Evolutionary conservation across 176 grass and related monocot species (phyloP), one percentile per base, ranked within the genome.

Genomic region (Puya raimondii): DNA sequence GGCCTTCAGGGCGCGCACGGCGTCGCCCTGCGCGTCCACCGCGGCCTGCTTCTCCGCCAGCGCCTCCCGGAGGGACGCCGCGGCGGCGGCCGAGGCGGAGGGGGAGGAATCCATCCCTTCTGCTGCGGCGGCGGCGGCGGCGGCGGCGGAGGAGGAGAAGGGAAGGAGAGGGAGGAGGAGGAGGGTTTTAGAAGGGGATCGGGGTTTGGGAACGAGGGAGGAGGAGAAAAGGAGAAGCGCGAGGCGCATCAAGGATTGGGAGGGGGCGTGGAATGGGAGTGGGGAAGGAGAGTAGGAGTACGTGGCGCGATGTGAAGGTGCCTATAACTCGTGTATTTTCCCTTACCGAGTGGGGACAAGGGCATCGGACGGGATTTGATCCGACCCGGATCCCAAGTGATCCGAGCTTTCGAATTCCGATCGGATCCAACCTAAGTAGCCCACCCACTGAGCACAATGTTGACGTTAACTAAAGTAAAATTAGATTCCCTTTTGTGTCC

Each of bases 171-270:
- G 71, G 12, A 50, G 3, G 26, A 67, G 58, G 14, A 51, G 72
- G 72, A 80, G 70, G 74, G 78, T 82, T 89, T 82, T 54, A 70
- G 70, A 67, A 54, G 12, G 70, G 50, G 51, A 49, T 26, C 65
- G 18, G 27, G 63, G 14, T 50, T 3, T 80, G 63, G 63, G 47
- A 75, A 67, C 25, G 57, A 71, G 70, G 81, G 61, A 75, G 23
- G 80, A 67, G 76, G 72, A 17, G 76, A 64, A 49, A 16, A 72
- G 69, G 77, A 71, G 63, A 12, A 66, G 61, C 75, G 70, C 66
- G 70, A 49, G 50, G 54, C 25, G 83, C 54, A 74, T 70, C 42
- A 70, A 49, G 13, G 56, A 7, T 42, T 7, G 33, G 5, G 5
- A 0, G 29, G 29, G 3, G 29, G 3, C 2, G 29, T 33, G 5